phyloP scores from a whole-genome alignment of 2,329 filamentous ascomycete species.

The Fusarium burgessii region DNA sequence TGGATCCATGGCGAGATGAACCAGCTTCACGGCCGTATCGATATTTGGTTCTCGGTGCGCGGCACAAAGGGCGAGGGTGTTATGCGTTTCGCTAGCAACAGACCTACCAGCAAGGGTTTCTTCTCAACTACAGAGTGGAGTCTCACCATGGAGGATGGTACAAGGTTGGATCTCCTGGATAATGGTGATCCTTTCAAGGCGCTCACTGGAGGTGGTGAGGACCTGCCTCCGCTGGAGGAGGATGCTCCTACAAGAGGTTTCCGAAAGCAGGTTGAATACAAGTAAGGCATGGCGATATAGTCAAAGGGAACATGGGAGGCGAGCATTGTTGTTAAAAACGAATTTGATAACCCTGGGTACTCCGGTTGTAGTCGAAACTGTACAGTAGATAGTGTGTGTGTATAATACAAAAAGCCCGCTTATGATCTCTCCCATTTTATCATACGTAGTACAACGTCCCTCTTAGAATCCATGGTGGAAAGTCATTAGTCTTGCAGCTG shows the following conservation, averaged over 20 bases:
- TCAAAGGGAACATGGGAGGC: conserved; percentile 2
- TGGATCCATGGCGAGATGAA: conserved; percentile 92
- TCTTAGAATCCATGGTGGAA: conserved; percentile 43
- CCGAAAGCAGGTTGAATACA: conserved; percentile 59
- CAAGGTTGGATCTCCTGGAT: conserved; percentile 78
- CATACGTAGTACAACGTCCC: conserved; percentile 45
- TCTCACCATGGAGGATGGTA: conserved; percentile 73
- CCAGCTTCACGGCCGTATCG: conserved; percentile 89
- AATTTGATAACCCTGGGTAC: conserved; percentile 42
- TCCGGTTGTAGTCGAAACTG: conserved; percentile 47
- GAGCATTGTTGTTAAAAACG: conserved; percentile 17
- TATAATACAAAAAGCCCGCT: conserved; percentile 56
- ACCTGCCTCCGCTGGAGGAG: conserved; percentile 51
- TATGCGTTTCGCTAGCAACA: conserved; percentile 84
- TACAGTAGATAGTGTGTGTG: conserved; percentile 49
- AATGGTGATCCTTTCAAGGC: conserved; percentile 75
- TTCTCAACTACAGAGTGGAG: conserved; percentile 96
- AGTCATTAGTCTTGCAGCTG: conserved; percentile 35
- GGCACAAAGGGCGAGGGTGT: conserved; percentile 77
- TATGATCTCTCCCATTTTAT: conserved; percentile 46
- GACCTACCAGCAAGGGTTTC: conserved; percentile 69
- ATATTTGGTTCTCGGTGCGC: conserved; percentile 88
- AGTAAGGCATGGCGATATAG: conserved; percentile 31
- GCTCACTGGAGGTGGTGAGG: conserved; percentile 59
- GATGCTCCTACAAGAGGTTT: conserved; percentile 61